Evolutionary conservation across 2,329 filamentous ascomycete genomes (phyloP), one percentile per base, ranked within the genome.

Genomic region (Penicillium sp.): DNA sequence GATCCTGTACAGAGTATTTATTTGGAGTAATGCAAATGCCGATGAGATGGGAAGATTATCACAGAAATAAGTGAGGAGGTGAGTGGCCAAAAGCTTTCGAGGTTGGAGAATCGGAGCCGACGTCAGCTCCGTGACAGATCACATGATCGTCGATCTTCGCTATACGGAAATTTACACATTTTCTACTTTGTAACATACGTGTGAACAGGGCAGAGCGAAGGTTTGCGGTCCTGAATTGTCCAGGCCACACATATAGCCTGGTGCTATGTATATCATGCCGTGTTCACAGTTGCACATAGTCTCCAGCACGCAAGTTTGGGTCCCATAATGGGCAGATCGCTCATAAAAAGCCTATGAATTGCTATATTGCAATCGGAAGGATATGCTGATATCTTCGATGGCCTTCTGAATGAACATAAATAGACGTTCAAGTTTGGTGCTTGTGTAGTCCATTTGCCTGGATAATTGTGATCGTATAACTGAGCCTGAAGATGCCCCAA

Each of bases 101-200:
- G 25, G 25, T 25, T 44, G 34, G 38, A 27, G 39, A 40, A 51
- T 40, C 21, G 40, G 34, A 46, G 47, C 47, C 52, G 47, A 51
- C 41, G 47, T 51, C 52, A 55, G 39, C 38, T 12, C 12, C 15
- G 27, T 25, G 37, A 18, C 12, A 16, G 29, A 37, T 39, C 52
- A 54, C 46, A 38, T 54, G 52, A 54, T 32, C 39, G 29, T 27
- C 7, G 27, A 40, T 48, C 34, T 38, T 52, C 42, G 32, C 32
- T 25, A 34, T 21, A 15, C 2, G 21, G 31, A 34, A 34, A 23
- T 46, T 16, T 34, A 48, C 34, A 6, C 8, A 35, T 15, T 12
- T 12, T 9, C 12, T n/a, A 16, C 16, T 6, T 18, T 47, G 18
- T 16, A 18, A 21, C 4, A 21, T 16, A n/a, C 6, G 8, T 34